Evolutionary conservation across 169 alveolate species (phyloP), one percentile per base, ranked within the genome.

Genomic region (Plasmodium coatneyi): DNA sequence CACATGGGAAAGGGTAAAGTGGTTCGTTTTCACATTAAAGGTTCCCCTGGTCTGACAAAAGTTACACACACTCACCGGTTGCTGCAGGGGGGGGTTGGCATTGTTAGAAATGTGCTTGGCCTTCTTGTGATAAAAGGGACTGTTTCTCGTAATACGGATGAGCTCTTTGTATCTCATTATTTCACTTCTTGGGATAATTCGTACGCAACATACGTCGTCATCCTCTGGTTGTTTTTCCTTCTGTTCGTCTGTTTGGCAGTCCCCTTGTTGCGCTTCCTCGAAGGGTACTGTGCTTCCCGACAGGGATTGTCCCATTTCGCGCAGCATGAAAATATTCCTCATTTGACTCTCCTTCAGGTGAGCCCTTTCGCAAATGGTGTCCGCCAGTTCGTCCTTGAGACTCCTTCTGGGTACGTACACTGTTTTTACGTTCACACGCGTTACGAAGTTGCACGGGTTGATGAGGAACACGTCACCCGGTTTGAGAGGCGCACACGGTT

Each of bases 151-250:
- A 81, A 91, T 91, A 9, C 56, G 82, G 32, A 80, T 28, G 66
- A 91, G 76, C 30, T 91, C 92, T 81, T 91, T 91, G 83, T 91
- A 91, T 71, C 95, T 80, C 95, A 91, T 91, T 34, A 91, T 30
- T 78, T 91, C 95, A 49, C 49, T 34, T 71, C 95, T 80, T 28
- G 81, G 43, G 19, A 91, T 91, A 30, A 91, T 46, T 80, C 84
- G 36, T 34, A 81, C 39, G 80, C 84, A 91, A 25, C 52, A 91
- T 16, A 52, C 9, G 25, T 91, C 76, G 3, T 60, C 80, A 32
- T 56, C 25, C 3, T 32, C 14, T 36, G n/a, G 25, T 66, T 36
- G 41, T 9, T 4, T n/a, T 7, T 25, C 74, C 14, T 16, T 56
- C 32, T 54, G 72, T 28, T 22, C 41, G 10, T 83, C 36, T 16